phyloP scores from a whole-genome alignment of 495 filamentous ascomycete species.

The Aspergillus sclerotioniger region DNA sequence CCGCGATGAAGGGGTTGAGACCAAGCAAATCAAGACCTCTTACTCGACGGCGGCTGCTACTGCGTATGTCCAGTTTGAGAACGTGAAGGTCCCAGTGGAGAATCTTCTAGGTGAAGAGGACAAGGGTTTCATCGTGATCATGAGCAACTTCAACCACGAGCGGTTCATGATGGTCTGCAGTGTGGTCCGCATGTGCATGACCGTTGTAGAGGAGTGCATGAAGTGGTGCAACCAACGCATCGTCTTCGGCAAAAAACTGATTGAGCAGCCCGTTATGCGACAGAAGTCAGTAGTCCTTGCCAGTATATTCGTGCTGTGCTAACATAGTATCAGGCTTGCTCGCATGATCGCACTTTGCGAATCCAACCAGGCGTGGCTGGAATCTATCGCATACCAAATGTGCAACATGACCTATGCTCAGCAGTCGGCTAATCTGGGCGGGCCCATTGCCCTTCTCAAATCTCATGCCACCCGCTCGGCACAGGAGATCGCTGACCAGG shows the following conservation, averaged over 20 bases:
- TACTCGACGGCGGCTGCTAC: conserved; percentile 81
- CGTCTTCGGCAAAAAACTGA: conserved; percentile 79
- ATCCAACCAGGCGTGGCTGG: conserved; percentile 81
- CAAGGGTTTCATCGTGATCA: conserved; percentile 87
- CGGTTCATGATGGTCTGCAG: conserved; percentile 68
- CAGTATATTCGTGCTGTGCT: neutral
- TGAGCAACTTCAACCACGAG: conserved; percentile 84
- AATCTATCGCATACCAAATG: conserved; percentile 85
- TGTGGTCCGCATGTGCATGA: conserved; percentile 62
- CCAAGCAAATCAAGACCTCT: conserved; percentile 78
- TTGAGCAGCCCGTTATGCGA: conserved; percentile 82
- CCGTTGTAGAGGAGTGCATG: conserved; percentile 78
- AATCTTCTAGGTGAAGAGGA: conserved; percentile 81
- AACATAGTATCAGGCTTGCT: conserved; percentile 51
- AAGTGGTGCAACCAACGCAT: conserved; percentile 88
- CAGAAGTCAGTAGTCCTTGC: conserved; percentile 57
- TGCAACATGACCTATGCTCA: conserved; percentile 77
- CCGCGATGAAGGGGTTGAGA: conserved; percentile 67
- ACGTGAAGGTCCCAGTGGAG: conserved; percentile 78
- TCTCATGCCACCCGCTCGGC: conserved; percentile 71
- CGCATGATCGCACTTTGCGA: conserved; percentile 85
- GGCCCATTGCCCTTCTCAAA: conserved; percentile 82
- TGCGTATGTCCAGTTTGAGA: conserved; percentile 79
- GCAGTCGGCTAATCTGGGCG: conserved; percentile 72
- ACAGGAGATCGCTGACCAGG: conserved; percentile 78